Base-by-base conservation (phyloP, 495 filamentous ascomycete genomes). In the Penicillium bialowiezense region DNA sequence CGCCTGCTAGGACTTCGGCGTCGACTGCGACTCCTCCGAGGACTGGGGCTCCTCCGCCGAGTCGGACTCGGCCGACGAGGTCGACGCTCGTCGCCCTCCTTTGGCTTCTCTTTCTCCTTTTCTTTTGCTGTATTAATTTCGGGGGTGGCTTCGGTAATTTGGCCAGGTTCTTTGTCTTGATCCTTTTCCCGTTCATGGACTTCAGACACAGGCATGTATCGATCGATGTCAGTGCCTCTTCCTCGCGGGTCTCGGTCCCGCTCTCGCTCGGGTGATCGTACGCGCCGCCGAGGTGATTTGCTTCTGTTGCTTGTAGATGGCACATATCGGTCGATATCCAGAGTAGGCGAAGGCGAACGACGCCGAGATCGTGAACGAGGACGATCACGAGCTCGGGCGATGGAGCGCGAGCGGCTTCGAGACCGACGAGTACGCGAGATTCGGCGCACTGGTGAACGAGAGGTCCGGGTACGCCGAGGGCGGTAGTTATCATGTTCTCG, bases 311-410 rank as follows among this genome's bases (percentile, higher is more conserved):
- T 75, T 7, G 70, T 75, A 7, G 63, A 32, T 3, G 75, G 75
- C 0, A 79, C 70, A 51, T 78, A 77, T 13, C 76, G 75, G 60
- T 79, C 75, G 42, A 78, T 79, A 35, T 77, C 72, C 13, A 69
- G 58, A 40, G 63, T 60, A 8, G 68, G 68, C 7, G 65, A 63
- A 18, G 62, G 57, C n/a, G 64, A 62, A 5, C 54, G 53, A 33
- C 54, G 56, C 2, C 63, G 62, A 20, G 55, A 48, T 9, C 51
- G 38, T 21, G 56, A 59, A 26, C 49, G 48, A 7, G 48, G 47
- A 3, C 62, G 48, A 7, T 66, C 62, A 15, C 55, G 23, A 8
- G 3, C 23, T n/a, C n/a, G n/a, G n/a, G 23, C 23, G 43, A 17
- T 47, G 6, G 36, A 52, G 12, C 58, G 58, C 8, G 49, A 55